Base-by-base conservation (phyloP, 768 basidiomycete genomes). In the Tulasnella sp. region DNA sequence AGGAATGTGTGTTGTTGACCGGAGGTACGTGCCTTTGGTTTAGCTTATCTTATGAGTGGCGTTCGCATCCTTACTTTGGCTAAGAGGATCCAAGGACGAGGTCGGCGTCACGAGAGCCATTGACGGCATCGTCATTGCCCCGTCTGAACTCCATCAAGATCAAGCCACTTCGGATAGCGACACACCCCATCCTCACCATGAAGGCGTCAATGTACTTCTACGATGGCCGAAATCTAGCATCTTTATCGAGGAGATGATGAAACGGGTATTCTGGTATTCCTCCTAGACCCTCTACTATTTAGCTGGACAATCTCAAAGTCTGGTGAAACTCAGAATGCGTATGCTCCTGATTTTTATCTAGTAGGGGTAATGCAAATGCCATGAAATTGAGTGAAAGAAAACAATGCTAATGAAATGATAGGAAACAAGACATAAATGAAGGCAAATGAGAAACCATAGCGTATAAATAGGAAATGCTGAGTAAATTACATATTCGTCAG, bases 1-100 rank as follows among this genome's bases (percentile, higher is more conserved):
- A 19, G 60, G 60, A 4, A 58, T 58, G 54, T 60, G 59, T 35
- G 59, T 61, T 1, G 58, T 60, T 6, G 60, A 61, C 35, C 43
- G 58, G 35, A 44, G 60, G 58, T 54, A 12, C 27, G 55, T 24
- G 9, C 12, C 34, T 12, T 35, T 19, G 19, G 19, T 12, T 29
- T 7, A 0, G 4, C 1, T 9, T 31, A 6, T 3, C 5, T 40
- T n/a, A 5, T n/a, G n/a, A 40, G n/a, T 40, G 39, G 22, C 48
- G 4, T 43, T 10, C 10, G 20, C 13, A 12, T 10, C 13, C 12
- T 22, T 22, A 22, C 20, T 43, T 43, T 43, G 27, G 25, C 37
- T 47, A 9, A 50, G 53, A 13, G 47, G 46, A 8, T 37, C 53
- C 15, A 41, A 37, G n/a, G 53, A 54, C 32, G 53, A 28, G 34